phyloP scores from a whole-genome alignment of 345 rosid genomes.

The Eucalyptus grandis region DNA sequence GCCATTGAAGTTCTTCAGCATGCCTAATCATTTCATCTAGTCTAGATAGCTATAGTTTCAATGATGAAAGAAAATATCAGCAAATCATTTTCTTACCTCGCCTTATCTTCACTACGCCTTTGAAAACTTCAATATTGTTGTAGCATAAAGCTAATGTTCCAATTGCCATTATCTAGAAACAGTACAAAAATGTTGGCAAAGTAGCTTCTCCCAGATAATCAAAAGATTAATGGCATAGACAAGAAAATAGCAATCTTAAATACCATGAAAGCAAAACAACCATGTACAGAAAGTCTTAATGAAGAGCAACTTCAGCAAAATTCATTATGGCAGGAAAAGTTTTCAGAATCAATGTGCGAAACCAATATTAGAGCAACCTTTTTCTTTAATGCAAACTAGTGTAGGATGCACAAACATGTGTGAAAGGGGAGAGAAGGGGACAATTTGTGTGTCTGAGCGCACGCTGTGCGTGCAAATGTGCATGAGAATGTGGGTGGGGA shows the following conservation, averaged over 20 bases:
- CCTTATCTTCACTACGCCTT: conserved; percentile 94
- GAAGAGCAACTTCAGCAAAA: background rate
- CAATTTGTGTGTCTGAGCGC: background rate
- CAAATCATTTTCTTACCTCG: conserved; percentile 53
- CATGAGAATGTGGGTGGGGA: background rate
- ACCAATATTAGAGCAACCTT: background rate
- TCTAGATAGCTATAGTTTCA: background rate
- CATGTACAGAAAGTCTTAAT: background rate
- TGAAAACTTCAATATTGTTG: conserved; percentile 83
- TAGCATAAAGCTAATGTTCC: conserved; percentile 92
- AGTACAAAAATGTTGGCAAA: conserved; percentile 8
- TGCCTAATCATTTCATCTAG: background rate
- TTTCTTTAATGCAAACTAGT: background rate
- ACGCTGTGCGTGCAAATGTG: background rate
- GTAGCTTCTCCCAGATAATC: background rate
- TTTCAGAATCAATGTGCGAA: background rate
- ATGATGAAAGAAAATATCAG: background rate
- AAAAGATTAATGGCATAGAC: background rate
- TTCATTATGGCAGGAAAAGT: background rate
- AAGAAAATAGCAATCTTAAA: background rate
- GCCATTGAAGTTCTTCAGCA: background rate
- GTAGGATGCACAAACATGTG: background rate
- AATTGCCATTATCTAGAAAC: conserved; percentile 80
- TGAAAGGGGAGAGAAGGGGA: background rate
- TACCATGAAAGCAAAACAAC: background rate